Percentiles rank a stretch among this genome's conserved stretches.
These are phyloP conservation scores for Lodderomyces pseudojiufengensis DNA, from an alignment of 1,139 yeast genomes.

Conservation along the genomic window DNA sequence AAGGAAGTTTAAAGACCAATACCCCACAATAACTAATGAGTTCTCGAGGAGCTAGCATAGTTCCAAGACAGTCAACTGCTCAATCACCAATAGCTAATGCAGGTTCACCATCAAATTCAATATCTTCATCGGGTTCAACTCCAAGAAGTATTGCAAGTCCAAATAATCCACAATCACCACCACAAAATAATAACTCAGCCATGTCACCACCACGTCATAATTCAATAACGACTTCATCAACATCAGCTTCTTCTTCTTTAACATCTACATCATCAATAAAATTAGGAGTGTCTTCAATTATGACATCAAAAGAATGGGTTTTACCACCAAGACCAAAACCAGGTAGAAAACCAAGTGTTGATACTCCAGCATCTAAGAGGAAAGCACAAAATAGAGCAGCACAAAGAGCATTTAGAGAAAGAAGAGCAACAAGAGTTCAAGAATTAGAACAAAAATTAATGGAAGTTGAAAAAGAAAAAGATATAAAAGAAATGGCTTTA, in stretches of 20 bases:
- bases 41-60: slow-evolving; percentile 27
- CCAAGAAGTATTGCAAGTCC: slow-evolving; percentile 14
- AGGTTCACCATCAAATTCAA: slow-evolving; percentile 17
- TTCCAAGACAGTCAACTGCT: slow-evolving; percentile 40
- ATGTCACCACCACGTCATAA: slow-evolving; percentile 4
- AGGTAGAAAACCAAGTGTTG: slow-evolving; percentile 80
- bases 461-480: slow-evolving; percentile 65
- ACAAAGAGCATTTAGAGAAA: slow-evolving; percentile 84
- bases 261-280: slow-evolving; percentile 2
- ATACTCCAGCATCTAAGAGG: slow-evolving; percentile 69
- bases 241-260: slow-evolving; percentile 3
- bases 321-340: slow-evolving; percentile 90
- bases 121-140: slow-evolving; percentile 9
- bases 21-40: slow-evolving; percentile 16
- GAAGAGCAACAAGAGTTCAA: slow-evolving; percentile 65
- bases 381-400: slow-evolving; percentile 96
- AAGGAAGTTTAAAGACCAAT: no score
- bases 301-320: slow-evolving; percentile 86
- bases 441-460: slow-evolving; percentile 45
- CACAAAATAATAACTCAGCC: slow-evolving; percentile 1
- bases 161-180: slow-evolving; percentile 8
- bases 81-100: slow-evolving; percentile 26
- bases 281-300: slow-evolving; percentile 33
- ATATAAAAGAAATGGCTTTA: slow-evolving; percentile 57
- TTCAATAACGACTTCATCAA: slow-evolving; percentile 2